Percentiles rank a stretch among this genome's conserved stretches.
These are phyloP conservation scores for Myxozyma neotropica DNA, from an alignment of 805 yeast species.

Conservation along the genomic window DNA sequence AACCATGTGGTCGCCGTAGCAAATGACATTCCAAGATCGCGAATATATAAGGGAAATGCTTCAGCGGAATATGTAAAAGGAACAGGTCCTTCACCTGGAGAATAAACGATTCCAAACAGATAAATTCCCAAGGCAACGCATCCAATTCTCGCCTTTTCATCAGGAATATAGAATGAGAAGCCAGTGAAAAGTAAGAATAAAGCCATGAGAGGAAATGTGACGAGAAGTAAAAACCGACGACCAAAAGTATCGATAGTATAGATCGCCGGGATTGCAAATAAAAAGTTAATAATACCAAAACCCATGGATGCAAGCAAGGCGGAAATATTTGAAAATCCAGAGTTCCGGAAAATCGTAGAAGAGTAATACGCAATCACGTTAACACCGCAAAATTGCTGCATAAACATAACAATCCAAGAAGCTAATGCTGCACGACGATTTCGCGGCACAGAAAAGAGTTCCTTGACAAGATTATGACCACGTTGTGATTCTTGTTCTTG, in stretches of 20 bases:
- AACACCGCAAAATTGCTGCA: slow-evolving; percentile 91
- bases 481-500: slow-evolving; percentile 47
- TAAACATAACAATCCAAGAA: slow-evolving; percentile 79
- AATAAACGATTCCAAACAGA: slow-evolving; percentile 69
- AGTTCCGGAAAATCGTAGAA: slow-evolving; percentile 68
- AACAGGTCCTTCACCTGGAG: slow-evolving; percentile 87
- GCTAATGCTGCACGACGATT: slow-evolving; percentile 82
- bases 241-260: slow-evolving; percentile 79
- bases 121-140: slow-evolving; percentile 74
- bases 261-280: slow-evolving; percentile 82
- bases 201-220: slow-evolving; percentile 63
- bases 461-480: slow-evolving; percentile 43
- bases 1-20: slow-evolving; percentile 67
- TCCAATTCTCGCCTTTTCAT: slow-evolving; percentile 56
- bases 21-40: slow-evolving; percentile 78
- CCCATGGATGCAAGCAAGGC: slow-evolving; percentile 84
- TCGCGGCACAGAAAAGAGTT: slow-evolving; percentile 68
- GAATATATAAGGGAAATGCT: slow-evolving; percentile 73
- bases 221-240: slow-evolving; percentile 60
- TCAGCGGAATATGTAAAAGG: slow-evolving; percentile 90
- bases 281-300: slow-evolving; percentile 76
- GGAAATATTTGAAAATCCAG: slow-evolving; percentile 62
- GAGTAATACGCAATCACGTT: slow-evolving; percentile 87
- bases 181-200: slow-evolving; percentile 54
- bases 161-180: slow-evolving; percentile 70